phyloP scores from a whole-genome alignment of 2,329 filamentous ascomycete genomes.

The Graphilbum fragrans region DNA sequence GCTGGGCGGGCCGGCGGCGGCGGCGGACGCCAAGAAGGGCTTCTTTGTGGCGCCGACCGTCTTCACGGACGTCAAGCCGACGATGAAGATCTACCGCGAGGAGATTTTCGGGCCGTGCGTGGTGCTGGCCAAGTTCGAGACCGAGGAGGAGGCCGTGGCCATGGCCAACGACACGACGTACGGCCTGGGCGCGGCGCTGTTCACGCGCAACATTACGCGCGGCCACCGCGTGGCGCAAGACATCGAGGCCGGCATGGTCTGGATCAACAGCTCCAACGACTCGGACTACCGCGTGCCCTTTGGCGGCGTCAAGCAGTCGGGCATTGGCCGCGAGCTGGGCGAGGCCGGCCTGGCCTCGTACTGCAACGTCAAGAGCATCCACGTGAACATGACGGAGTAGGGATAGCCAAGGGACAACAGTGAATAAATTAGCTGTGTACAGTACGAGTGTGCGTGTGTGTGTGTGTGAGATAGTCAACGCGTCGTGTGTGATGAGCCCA shows the following conservation, averaged over 20 bases:
- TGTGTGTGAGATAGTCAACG: no score
- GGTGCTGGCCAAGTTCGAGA: constrained; percentile 20
- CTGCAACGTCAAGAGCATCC: constrained; percentile 20
- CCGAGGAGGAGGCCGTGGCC: constrained; percentile 23
- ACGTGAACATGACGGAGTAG: constrained; percentile 20
- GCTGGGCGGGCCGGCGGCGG: constrained; percentile 8
- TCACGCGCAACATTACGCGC: constrained; percentile 40
- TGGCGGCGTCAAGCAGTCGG: constrained; percentile 24
- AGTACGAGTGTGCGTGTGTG: no score
- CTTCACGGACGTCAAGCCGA: constrained; percentile 21
- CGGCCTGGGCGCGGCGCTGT: constrained; percentile 44
- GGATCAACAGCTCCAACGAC: constrained; percentile 31
- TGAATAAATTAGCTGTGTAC: no score
- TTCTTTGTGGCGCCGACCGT: constrained; percentile 23
- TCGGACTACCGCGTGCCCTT: constrained; percentile 40
- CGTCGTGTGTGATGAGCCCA: no score
- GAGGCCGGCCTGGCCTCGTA: constrained; percentile 21
- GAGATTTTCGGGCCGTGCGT: constrained; percentile 25
- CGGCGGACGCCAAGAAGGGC: constrained; percentile 33
- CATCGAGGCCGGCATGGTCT: constrained; percentile 42
- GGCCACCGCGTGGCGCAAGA: constrained; percentile 34
- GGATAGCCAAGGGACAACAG: no score
- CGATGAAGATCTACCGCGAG: constrained; percentile 22
- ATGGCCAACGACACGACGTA: constrained; percentile 36
- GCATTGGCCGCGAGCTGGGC: constrained; percentile 22